Evolutionary conservation across 495 filamentous ascomycete species (phyloP).

Genomic region (Aspergillus egyptiacus): DNA sequence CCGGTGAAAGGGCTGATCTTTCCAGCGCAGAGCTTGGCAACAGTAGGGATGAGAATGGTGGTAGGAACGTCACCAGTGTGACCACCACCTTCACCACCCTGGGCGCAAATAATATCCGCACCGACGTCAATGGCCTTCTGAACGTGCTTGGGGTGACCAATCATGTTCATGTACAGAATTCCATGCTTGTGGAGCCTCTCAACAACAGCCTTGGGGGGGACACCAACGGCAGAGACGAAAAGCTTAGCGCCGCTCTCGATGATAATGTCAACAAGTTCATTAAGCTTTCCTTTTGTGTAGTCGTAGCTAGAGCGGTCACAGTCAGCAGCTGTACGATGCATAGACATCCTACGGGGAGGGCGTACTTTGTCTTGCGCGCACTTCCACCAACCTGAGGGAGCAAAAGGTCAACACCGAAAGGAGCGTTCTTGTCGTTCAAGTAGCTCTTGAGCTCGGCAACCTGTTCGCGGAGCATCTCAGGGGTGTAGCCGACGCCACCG

Average conservation of each 20-base stretch:
- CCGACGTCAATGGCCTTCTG: slow-evolving; percentile 86
- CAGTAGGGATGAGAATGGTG: slow-evolving; percentile 81
- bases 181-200: slow-evolving; percentile 81
- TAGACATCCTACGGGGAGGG: background rate
- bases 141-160: slow-evolving; percentile 98
- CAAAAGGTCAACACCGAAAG: slow-evolving; percentile 93
- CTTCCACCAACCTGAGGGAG: slow-evolving; percentile 91
- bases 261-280: slow-evolving; percentile 84
- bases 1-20: slow-evolving; percentile 84
- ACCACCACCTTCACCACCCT: slow-evolving; percentile 87
- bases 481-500: slow-evolving; percentile 93
- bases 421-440: slow-evolving; percentile 90
- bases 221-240: slow-evolving; percentile 95
- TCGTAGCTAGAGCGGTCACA: slow-evolving; percentile 65
- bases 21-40: slow-evolving; percentile 74
- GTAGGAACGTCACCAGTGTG: slow-evolving; percentile 91
- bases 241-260: slow-evolving; percentile 85
- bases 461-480: slow-evolving; percentile 93
- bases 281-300: slow-evolving; percentile 98
- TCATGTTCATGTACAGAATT: slow-evolving; percentile 99
- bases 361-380: slow-evolving; percentile 91
- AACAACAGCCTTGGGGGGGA: slow-evolving; percentile 83
- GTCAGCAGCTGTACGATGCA: slow-evolving; percentile 17
- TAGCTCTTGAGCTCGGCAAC: slow-evolving; percentile 89
- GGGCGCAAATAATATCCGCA: slow-evolving; percentile 86